Percentiles rank a stretch among this genome's conserved stretches.
Conservation (phyloP, 305 asterid genomes). For the Solanum hybrid region DNA sequence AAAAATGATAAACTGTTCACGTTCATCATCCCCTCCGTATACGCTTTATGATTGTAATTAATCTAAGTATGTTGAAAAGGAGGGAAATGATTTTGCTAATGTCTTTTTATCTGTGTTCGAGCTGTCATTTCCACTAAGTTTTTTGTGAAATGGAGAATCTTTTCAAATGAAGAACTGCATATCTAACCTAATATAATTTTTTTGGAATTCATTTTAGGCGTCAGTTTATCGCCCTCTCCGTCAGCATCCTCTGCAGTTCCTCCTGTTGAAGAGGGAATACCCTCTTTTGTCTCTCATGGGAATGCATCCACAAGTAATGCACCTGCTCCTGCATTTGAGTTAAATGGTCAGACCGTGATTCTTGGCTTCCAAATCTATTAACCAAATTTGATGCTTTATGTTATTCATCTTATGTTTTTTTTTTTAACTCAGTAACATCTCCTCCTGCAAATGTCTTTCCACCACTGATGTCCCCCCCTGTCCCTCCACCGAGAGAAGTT, state of each 20-base stretch:
- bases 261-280: conserved; percentile 26
- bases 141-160: neutral
- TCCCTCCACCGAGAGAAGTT: conserved; percentile 23
- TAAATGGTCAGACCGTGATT: conserved; percentile 27
- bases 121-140: neutral
- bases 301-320: conserved; percentile 20
- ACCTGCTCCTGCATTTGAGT: conserved; percentile 34
- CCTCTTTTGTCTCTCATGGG: conserved; percentile 17
- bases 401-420: neutral
- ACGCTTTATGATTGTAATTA: neutral
- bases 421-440: conserved; percentile 23
- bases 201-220: conserved; percentile 16
- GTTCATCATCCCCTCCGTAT: neutral
- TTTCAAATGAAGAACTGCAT: neutral
- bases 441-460: conserved; percentile 34
- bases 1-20: neutral
- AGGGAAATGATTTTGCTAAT: neutral
- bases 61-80: neutral
- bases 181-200: neutral
- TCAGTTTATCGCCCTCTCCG: conserved; percentile 17
- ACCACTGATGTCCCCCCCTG: conserved; percentile 26
- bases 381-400: neutral
- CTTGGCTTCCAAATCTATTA: neutral
- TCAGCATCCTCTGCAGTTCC: conserved; percentile 25
- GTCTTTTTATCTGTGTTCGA: neutral